Percentiles rank a stretch among this genome's conserved stretches.
Conservation (phyloP, 768 basidiomycete genomes). For the Boletus barrowsii region DNA sequence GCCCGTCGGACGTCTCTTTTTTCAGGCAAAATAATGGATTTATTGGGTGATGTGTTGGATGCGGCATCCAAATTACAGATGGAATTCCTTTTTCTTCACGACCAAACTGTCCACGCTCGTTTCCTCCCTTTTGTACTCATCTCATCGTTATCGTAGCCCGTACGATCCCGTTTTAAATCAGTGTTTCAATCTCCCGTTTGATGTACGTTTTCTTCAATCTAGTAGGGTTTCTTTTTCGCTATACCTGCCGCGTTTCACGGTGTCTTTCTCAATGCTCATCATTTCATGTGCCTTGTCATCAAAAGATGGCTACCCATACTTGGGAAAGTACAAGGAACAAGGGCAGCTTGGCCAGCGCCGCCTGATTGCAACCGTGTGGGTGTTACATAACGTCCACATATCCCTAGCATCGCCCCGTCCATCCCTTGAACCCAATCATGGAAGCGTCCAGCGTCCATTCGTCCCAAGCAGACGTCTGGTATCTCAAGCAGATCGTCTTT, state of each 20-base stretch:
- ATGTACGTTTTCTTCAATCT: background rate
- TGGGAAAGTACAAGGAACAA: too few relatives aligned
- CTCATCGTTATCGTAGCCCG: background rate
- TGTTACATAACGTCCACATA: background rate
- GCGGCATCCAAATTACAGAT: background rate
- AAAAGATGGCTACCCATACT: too few relatives aligned
- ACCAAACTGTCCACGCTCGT: constrained; percentile 4
- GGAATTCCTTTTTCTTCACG: background rate
- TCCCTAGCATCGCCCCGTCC: too few relatives aligned
- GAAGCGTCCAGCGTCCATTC: constrained; percentile 18
- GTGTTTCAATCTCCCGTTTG: background rate
- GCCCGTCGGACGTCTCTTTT: background rate
- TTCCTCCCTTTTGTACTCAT: background rate
- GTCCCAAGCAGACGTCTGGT: constrained; percentile 61
- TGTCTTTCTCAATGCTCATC: too few relatives aligned
- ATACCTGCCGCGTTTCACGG: too few relatives aligned
- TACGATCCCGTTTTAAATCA: background rate
- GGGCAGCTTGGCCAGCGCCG: too few relatives aligned
- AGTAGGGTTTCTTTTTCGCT: background rate
- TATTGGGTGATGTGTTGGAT: too few relatives aligned
- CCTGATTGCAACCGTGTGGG: too few relatives aligned
- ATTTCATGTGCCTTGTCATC: too few relatives aligned
- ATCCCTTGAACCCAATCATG: background rate
- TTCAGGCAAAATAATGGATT: too few relatives aligned
- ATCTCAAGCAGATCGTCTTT: constrained; percentile 67